phyloP scores from a whole-genome alignment of 495 filamentous ascomycete species.

The Aspergillus nidulans region DNA sequence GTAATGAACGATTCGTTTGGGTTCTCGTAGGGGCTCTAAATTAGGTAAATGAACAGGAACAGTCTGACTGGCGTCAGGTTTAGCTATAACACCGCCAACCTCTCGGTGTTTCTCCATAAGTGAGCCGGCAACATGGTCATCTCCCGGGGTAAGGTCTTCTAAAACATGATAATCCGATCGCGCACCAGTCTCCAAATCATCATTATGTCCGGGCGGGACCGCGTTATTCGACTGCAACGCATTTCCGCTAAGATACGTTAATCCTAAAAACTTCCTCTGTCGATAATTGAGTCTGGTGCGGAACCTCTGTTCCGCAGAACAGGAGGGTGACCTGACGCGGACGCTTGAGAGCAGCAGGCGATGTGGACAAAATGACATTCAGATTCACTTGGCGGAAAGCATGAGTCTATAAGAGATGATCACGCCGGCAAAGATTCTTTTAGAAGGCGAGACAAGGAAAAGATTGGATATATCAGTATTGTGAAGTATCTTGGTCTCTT shows the following conservation, averaged over 20 bases:
- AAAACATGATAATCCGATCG: background rate
- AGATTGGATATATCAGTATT: too few relatives aligned
- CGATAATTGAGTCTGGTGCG: conserved; percentile 23
- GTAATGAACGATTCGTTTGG: background rate
- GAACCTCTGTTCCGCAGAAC: conserved; percentile 20
- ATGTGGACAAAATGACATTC: conserved; percentile 40
- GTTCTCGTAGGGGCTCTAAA: background rate
- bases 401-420: conserved; percentile 14
- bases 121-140: background rate
- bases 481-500: too few relatives aligned
- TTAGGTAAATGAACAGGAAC: background rate
- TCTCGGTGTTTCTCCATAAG: background rate
- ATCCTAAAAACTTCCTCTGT: background rate
- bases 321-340: conserved; percentile 25
- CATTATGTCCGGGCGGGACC: background rate
- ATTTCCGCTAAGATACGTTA: conserved; percentile 17
- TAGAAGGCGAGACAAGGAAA: background rate
- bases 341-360: conserved; percentile 28
- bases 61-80: background rate
- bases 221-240: conserved; percentile 14
- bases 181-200: background rate
- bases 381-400: conserved; percentile 21
- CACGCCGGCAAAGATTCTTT: background rate
- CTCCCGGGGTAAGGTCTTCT: background rate
- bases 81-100: background rate